A percentile compares a stretch with the other conserved stretches of the same genome.
These are phyloP conservation scores for Psilocybe mexicana DNA, from an alignment of 1,284 basidiomycete species.

Conservation along the genomic window DNA sequence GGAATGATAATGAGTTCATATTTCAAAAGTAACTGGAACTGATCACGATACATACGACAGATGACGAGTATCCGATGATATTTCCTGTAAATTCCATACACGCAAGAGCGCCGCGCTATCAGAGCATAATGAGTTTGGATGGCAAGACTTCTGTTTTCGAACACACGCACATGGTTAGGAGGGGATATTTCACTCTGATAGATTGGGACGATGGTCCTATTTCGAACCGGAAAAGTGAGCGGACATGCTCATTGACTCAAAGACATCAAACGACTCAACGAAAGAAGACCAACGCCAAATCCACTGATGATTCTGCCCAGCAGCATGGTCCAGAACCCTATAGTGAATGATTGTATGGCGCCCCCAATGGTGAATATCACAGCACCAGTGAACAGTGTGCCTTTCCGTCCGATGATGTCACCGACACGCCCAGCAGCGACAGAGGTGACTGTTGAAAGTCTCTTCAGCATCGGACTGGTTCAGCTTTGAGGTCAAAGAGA, in stretches of 20 bases:
- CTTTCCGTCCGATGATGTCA: conserved; percentile 85
- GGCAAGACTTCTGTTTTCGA: neutral
- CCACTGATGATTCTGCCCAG: conserved; percentile 87
- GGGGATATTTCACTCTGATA: conserved; percentile 98
- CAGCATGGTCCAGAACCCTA: conserved; percentile 86
- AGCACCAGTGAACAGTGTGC: conserved; percentile 87
- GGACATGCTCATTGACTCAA: neutral
- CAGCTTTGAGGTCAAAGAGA: conserved; percentile 13
- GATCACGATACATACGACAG: conserved; percentile 64
- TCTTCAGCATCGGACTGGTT: conserved; percentile 1
- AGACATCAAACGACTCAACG: conserved; percentile 51
- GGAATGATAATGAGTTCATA: neutral
- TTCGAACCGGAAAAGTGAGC: conserved; percentile 31
- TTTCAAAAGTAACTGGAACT: neutral
- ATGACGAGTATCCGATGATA: conserved; percentile 92
- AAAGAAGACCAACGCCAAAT: conserved; percentile 91
- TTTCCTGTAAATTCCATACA: conserved; percentile 98
- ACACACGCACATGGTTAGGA: conserved; percentile 76
- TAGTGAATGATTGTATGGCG: conserved; percentile 85
- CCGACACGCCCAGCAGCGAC: conserved; percentile 87
- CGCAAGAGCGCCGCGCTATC: conserved; percentile 83
- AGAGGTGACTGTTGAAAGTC: conserved; percentile 69
- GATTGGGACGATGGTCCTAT: conserved; percentile 91
- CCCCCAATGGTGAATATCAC: conserved; percentile 89
- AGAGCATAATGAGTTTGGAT: conserved; percentile 1